Conservation (phyloP, 2,329 filamentous ascomycete species). For the Aspergillus sp. region DNA sequence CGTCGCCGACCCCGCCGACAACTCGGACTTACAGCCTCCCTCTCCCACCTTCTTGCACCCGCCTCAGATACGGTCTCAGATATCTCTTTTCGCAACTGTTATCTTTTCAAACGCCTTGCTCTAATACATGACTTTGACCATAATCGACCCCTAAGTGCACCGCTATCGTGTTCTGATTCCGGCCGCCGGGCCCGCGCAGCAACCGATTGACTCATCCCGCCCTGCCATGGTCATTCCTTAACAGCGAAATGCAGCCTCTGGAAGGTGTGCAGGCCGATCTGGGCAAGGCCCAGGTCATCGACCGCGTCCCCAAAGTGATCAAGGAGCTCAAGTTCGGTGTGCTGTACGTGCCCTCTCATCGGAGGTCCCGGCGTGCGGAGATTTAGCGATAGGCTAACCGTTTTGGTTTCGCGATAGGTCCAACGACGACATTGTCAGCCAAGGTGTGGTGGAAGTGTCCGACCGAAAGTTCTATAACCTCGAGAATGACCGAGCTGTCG, state of each 20-base stretch:
- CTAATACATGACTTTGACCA: neutral
- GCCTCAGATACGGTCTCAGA: neutral
- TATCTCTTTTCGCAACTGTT: neutral
- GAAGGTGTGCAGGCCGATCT: conserved; percentile 53
- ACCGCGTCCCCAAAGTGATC: conserved; percentile 88
- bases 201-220: conserved; percentile 29
- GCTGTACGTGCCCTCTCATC: conserved; percentile 60
- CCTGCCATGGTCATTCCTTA: conserved; percentile 44
- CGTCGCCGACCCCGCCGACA: conserved; percentile 33
- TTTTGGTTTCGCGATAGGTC: conserved; percentile 59
- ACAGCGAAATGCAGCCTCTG: conserved; percentile 46
- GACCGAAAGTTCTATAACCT: conserved; percentile 93
- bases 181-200: conserved; percentile 13
- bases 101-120: neutral
- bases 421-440: conserved; percentile 91
- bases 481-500: conserved; percentile 74
- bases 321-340: conserved; percentile 94
- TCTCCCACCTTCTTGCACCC: conserved; percentile 10
- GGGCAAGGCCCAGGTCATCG: conserved; percentile 84
- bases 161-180: neutral
- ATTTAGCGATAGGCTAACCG: conserved; percentile 14
- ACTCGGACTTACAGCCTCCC: conserved; percentile 26
- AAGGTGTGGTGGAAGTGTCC: conserved; percentile 93
- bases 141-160: neutral
- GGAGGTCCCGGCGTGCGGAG: neutral